phyloP scores from a whole-genome alignment of 2,329 filamentous ascomycete species.

The Chalara sp. region DNA sequence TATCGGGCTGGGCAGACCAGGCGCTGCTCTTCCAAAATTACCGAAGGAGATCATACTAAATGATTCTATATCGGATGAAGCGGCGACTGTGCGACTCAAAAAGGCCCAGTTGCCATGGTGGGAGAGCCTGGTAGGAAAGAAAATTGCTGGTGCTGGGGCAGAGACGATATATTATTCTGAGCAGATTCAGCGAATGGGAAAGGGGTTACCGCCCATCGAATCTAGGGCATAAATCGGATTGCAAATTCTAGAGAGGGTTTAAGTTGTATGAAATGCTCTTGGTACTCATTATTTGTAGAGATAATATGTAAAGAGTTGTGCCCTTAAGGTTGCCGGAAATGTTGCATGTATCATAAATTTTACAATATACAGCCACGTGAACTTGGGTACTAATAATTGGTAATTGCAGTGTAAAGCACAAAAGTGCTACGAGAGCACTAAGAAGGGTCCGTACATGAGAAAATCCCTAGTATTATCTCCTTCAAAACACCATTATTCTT shows the following conservation, averaged over 20 bases:
- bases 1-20: conserved; percentile 41
- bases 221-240: not conserved
- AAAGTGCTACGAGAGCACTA: no score
- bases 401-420: no score
- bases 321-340: no score
- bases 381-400: no score
- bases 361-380: no score
- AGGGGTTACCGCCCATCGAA: conserved; percentile 8
- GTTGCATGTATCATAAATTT: no score
- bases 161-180: conserved; percentile 18
- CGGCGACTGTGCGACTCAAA: conserved; percentile 10
- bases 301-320: no score
- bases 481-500: no score
- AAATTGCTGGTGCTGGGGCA: conserved; percentile 10
- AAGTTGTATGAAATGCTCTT: not conserved
- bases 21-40: conserved; percentile 36
- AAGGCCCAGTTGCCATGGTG: conserved; percentile 4
- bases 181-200: conserved; percentile 25
- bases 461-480: no score
- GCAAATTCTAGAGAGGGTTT: not conserved
- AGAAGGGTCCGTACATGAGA: no score
- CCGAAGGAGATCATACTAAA: conserved; percentile 31
- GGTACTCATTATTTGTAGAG: no score
- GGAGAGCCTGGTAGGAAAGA: conserved; percentile 7
- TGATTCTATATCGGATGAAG: conserved; percentile 19